phyloP scores from a whole-genome alignment of 768 basidiomycete genomes.

The Termitomyces sp. region DNA sequence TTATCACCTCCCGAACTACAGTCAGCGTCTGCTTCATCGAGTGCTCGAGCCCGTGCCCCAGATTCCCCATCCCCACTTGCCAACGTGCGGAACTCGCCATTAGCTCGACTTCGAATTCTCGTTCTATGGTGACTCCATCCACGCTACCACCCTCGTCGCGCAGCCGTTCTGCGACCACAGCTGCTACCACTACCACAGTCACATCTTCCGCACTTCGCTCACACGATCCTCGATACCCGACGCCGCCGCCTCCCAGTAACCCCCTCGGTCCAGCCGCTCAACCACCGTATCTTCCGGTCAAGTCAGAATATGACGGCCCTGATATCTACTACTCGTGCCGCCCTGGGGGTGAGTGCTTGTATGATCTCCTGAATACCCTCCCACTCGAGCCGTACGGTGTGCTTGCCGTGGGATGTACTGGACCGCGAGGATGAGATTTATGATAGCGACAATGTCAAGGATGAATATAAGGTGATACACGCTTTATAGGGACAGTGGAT shows the following conservation, averaged over 20 bases:
- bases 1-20: constrained; percentile 5
- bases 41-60: background rate
- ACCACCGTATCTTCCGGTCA: constrained; percentile 45
- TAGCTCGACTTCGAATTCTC: constrained; percentile 1
- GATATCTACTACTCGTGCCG: constrained; percentile 55
- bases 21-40: background rate
- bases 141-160: constrained; percentile 6
- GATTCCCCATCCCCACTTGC: background rate
- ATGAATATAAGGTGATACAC: constrained; percentile 76
- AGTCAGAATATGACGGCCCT: constrained; percentile 40
- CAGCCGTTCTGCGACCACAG: constrained; percentile 8
- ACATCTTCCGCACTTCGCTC: constrained; percentile 4
- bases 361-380: constrained; percentile 55
- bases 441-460: constrained; percentile 61
- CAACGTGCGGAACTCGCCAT: constrained; percentile 1
- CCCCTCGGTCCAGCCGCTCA: constrained; percentile 47
- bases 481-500: constrained; percentile 80
- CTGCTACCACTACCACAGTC: constrained; percentile 7
- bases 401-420: constrained; percentile 60
- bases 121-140: constrained; percentile 3
- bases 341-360: constrained; percentile 58
- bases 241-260: constrained; percentile 35
- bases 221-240: constrained; percentile 21
- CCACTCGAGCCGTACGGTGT: constrained; percentile 60
- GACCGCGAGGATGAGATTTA: constrained; percentile 76